These are phyloP conservation scores for Pholiota microspora DNA, from an alignment of 768 basidiomycete genomes.

Conservation along the genomic window DNA sequence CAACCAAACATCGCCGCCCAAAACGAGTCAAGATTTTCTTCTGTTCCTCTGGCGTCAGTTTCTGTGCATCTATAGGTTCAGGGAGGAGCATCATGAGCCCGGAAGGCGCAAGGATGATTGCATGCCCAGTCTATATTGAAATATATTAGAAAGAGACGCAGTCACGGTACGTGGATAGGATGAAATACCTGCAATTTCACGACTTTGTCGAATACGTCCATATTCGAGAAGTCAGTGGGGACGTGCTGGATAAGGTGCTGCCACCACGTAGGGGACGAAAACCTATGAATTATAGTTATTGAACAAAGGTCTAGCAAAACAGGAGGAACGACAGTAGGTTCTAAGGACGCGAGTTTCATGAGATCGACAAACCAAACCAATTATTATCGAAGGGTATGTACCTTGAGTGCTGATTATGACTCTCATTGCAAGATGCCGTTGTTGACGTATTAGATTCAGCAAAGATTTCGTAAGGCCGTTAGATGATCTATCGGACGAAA, in stretches of 20 bases:
- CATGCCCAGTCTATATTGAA: slow-evolving; percentile 59
- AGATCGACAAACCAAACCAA: neutral
- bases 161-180: neutral
- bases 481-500: slow-evolving; percentile 42
- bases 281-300: slow-evolving; percentile 65
- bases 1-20: slow-evolving; percentile 55
- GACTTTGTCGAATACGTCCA: slow-evolving; percentile 64
- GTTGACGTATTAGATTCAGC: slow-evolving; percentile 60
- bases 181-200: slow-evolving; percentile 59
- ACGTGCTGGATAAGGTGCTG: slow-evolving; percentile 67
- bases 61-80: slow-evolving; percentile 2
- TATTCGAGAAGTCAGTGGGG: slow-evolving; percentile 55
- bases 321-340: slow-evolving; percentile 71
- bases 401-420: slow-evolving; percentile 77
- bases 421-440: slow-evolving; percentile 70
- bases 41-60: neutral
- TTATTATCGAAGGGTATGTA: slow-evolving; percentile 17
- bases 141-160: neutral
- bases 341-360: slow-evolving; percentile 28
- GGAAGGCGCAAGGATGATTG: slow-evolving; percentile 66
- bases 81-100: slow-evolving; percentile 48
- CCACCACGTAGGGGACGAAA: slow-evolving; percentile 79
- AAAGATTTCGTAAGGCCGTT: slow-evolving; percentile 59
- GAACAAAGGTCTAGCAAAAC: slow-evolving; percentile 67
- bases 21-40: slow-evolving; percentile 38